These are phyloP conservation scores for Trichoderma sp. DNA, from an alignment of 2,329 filamentous ascomycete genomes.

Conservation along the genomic window DNA sequence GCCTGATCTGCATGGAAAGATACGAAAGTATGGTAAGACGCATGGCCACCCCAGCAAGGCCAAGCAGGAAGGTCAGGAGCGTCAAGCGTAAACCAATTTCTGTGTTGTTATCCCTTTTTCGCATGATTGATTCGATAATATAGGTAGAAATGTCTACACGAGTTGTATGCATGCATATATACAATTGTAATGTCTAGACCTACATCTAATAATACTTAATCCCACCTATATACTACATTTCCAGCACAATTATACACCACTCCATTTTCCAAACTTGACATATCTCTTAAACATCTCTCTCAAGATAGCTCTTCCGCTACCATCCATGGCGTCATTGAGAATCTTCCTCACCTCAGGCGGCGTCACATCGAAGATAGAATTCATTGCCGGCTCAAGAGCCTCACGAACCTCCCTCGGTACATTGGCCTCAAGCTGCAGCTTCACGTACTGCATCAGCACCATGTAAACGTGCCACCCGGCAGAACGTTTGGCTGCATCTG, in stretches of 20 bases:
- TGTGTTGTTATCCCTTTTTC: background rate
- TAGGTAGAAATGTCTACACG: background rate
- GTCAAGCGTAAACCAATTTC: background rate
- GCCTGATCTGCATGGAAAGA: slow-evolving; percentile 58
- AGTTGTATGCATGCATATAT: background rate
- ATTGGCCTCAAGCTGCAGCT: slow-evolving; percentile 59
- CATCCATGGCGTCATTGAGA: slow-evolving; percentile 62
- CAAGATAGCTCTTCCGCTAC: slow-evolving; percentile 60
- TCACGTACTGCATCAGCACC: slow-evolving; percentile 60
- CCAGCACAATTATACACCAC: slow-evolving; percentile 48
- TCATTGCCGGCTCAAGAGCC: slow-evolving; percentile 59
- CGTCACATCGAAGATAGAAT: slow-evolving; percentile 61
- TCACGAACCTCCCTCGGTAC: slow-evolving; percentile 55
- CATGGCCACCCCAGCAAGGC: slow-evolving; percentile 60
- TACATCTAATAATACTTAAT: slow-evolving; percentile 21
- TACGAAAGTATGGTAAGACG: slow-evolving; percentile 57
- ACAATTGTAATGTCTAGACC: slow-evolving; percentile 8
- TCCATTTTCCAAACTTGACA: slow-evolving; percentile 66
- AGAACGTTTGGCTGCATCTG: slow-evolving; percentile 61
- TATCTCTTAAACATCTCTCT: slow-evolving; percentile 61
- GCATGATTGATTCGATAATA: background rate
- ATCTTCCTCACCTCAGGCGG: slow-evolving; percentile 56
- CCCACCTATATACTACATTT: background rate
- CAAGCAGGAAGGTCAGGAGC: slow-evolving; percentile 37
- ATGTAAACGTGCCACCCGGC: slow-evolving; percentile 64